phyloP scores from a whole-genome alignment of 2,329 filamentous ascomycete genomes.

The Colletotrichum eleusines region DNA sequence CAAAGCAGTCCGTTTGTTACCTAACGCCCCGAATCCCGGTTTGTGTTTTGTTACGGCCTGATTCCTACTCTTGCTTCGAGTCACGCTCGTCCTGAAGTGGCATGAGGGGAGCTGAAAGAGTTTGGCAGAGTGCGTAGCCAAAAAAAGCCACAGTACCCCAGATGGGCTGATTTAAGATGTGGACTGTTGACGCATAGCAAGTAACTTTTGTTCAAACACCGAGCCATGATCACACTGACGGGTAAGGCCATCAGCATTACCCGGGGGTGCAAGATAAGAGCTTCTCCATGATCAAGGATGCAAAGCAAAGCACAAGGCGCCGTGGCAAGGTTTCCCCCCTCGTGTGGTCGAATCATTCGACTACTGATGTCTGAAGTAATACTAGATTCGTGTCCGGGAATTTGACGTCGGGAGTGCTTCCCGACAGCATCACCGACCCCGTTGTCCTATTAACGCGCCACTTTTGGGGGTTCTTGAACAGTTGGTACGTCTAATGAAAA shows the following conservation, averaged over 20 bases:
- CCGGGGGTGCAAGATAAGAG: not conserved
- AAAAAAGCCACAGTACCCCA: no score
- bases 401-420: conserved; percentile 12
- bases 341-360: not conserved
- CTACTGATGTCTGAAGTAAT: not conserved
- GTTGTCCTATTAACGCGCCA: not conserved
- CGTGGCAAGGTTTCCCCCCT: conserved; percentile 13
- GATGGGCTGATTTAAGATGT: not conserved
- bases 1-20: no score
- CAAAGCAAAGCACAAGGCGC: not conserved
- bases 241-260: no score
- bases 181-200: not conserved
- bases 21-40: no score
- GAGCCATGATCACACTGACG: conserved; percentile 3
- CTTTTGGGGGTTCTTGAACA: not conserved
- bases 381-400: not conserved
- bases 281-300: not conserved
- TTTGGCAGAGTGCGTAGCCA: not conserved
- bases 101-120: not conserved
- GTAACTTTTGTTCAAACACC: conserved; percentile 1
- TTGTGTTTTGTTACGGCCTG: not conserved
- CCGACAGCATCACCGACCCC: not conserved
- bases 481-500: not conserved
- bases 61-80: not conserved
- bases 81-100: no score